Conservation (phyloP, 225 moss, liverwort and hornwort genomes). For the Asterella californica region DNA sequence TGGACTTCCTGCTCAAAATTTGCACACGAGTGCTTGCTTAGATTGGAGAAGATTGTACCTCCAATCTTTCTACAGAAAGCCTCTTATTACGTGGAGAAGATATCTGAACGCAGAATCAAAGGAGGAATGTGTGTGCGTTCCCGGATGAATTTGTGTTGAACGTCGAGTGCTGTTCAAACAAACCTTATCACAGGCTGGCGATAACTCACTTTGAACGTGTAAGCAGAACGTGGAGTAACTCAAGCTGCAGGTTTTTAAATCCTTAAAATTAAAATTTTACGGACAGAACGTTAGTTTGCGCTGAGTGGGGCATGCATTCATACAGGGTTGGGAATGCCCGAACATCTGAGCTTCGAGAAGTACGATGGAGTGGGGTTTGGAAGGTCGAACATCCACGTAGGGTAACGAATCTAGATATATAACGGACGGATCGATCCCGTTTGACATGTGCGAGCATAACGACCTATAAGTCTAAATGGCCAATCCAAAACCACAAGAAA, state of each 20-base stretch:
- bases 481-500: conserved; percentile 14
- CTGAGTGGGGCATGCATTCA: not conserved
- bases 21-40: not conserved
- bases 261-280: too few relatives aligned
- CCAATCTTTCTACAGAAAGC: not conserved
- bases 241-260: not conserved
- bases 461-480: not conserved
- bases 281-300: not conserved
- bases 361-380: not conserved
- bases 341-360: not conserved
- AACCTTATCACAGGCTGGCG: not conserved
- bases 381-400: not conserved
- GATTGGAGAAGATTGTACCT: not conserved
- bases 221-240: not conserved
- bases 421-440: not conserved
- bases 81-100: not conserved
- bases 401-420: not conserved
- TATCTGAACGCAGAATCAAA: not conserved
- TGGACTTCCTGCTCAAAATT: not conserved
- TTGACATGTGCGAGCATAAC: not conserved
- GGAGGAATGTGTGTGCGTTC: not conserved
- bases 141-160: not conserved
- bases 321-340: not conserved
- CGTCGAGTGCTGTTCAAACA: not conserved
- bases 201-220: not conserved